Conservation (phyloP, 331 rosid genomes). For the Cydonia oblonga region DNA sequence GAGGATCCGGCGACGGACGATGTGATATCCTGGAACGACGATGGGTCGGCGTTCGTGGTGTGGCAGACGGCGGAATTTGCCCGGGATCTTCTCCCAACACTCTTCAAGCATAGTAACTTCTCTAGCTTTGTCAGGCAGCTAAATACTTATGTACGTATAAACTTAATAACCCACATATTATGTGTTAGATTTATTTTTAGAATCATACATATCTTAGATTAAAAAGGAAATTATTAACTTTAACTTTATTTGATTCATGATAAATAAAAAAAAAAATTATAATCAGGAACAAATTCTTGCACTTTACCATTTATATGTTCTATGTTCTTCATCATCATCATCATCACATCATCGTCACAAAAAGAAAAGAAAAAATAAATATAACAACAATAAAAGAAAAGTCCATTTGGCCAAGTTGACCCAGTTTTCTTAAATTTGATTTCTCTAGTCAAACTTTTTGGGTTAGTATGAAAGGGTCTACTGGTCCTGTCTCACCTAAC, state of each 20-base stretch:
- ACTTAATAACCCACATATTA: neutral
- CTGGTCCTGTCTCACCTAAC: too few species aligned
- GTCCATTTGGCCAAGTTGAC: slow-evolving; percentile 1
- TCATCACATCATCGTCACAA: too few species aligned
- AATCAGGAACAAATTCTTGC: too few species aligned
- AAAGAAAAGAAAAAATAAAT: neutral
- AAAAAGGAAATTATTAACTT: neutral
- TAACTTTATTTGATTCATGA: neutral
- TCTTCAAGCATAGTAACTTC: slow-evolving; percentile 90
- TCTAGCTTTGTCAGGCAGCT: slow-evolving; percentile 93
- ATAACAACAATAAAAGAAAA: neutral
- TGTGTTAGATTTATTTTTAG: neutral
- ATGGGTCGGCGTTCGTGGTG: slow-evolving; percentile 81
- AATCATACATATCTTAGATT: neutral
- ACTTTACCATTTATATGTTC: too few species aligned
- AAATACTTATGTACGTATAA: slow-evolving; percentile 74
- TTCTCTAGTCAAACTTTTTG: neutral
- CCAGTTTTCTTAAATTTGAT: neutral
- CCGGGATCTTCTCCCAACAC: slow-evolving; percentile 81
- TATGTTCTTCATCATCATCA: too few species aligned
- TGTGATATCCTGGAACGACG: slow-evolving; percentile 62
- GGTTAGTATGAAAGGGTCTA: slow-evolving; percentile 8
- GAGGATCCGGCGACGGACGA: slow-evolving; percentile 72
- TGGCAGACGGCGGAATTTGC: slow-evolving; percentile 95
- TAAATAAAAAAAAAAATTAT: too few species aligned